Evolutionary conservation across 352 stramenopile genomes (phyloP), one percentile per base, ranked within the genome.

Genomic region (Phytophthora pini): DNA sequence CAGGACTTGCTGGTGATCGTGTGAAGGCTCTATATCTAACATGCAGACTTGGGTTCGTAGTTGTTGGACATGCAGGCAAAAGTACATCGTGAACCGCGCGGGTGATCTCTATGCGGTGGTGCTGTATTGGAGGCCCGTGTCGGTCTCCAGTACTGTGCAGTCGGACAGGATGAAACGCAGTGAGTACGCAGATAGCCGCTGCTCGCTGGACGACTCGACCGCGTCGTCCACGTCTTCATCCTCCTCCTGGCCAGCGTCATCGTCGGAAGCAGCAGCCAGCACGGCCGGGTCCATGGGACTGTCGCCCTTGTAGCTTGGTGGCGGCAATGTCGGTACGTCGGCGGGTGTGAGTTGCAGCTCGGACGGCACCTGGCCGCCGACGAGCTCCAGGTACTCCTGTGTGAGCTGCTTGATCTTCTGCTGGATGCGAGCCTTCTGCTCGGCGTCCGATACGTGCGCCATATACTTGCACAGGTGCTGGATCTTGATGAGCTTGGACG

Each of bases 391-490:
- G 57, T 93, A 93, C 50, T 93, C 84, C 49, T 90, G 76, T 50
- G 82, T 90, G 67, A 92, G 80, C 70, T 90, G 80, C 62, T 88
- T 82, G 67, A 93, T 90, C 68, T 88, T 88, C 12, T 82, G 76
- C 66, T 89, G 82, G 57, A 93, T 90, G 59, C 84, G 84, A 44
- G 83, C 66, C 49, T 83, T 81, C 56, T 91, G 80, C 65, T 91
- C 80, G 5, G 72, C 56, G 57, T 93, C 84, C 41, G 76, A 83
- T 17, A 90, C 82, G 64, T 93, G 84, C 26, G 83, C 84, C 70
- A 93, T 87, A 77, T 87, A 93, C 76, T 93, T 93, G 76, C 80
- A 92, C 52, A 93, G 72, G 63, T 92, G 82, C 74, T 93, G 82
- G 63, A 93, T 93, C 81, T 92, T 91, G 68, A 92, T 86, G 58